Percentiles rank a stretch among this genome's conserved stretches.
phyloP scores from a whole-genome alignment of 768 basidiomycete genomes.

The Podaxis pistillaris region DNA sequence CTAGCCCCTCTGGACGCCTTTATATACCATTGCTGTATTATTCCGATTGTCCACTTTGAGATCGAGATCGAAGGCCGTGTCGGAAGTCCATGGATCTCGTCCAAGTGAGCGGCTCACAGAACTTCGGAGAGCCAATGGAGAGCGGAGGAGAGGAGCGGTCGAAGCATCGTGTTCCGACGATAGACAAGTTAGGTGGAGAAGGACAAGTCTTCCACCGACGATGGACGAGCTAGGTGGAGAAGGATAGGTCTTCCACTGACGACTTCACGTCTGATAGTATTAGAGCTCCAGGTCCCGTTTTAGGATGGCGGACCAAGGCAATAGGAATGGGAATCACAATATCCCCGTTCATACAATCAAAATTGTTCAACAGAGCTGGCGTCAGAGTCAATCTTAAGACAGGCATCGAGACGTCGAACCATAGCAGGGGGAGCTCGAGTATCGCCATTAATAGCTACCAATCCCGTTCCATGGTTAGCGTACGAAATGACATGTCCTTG shows the following conservation, averaged over 20 bases:
- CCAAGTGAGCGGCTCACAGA: neutral
- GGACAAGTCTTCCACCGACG: neutral
- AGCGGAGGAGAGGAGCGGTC: neutral
- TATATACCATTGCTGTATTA: slow-evolving; percentile 6
- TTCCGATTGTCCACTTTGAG: neutral
- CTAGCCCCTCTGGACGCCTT: neutral
- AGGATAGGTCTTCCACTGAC: neutral
- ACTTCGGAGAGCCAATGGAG: neutral
- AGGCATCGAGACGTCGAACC: too few relatives aligned
- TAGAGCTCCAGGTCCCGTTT: slow-evolving; percentile 1
- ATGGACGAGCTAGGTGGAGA: neutral
- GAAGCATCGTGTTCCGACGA: neutral
- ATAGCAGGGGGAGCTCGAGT: too few relatives aligned
- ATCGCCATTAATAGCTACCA: too few relatives aligned
- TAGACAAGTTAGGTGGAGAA: neutral
- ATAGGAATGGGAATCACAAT: neutral
- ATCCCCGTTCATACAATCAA: neutral
- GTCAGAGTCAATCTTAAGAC: neutral
- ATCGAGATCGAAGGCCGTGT: neutral
- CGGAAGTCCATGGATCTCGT: slow-evolving; percentile 2
- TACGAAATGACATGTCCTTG: too few relatives aligned
- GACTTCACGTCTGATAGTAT: slow-evolving; percentile 7
- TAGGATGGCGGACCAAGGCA: slow-evolving; percentile 8
- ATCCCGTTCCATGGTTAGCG: too few relatives aligned
- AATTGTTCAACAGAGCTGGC: neutral